These are phyloP conservation scores for Croton setiger DNA, from an alignment of 441 rosid genomes.

Conservation along the genomic window DNA sequence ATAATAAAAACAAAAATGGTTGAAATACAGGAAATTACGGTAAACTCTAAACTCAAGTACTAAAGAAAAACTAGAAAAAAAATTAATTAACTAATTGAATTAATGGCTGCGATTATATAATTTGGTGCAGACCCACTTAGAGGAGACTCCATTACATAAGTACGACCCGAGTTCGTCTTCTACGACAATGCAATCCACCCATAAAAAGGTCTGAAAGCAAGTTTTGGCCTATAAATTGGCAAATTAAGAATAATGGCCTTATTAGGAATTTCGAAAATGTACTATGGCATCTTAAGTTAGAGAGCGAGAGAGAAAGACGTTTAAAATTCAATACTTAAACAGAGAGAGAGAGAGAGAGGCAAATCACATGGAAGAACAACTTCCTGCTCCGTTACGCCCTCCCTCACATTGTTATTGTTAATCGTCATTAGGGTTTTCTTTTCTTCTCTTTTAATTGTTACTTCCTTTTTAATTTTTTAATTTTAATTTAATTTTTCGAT, in stretches of 20 bases:
- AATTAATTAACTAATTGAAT: too few relatives aligned
- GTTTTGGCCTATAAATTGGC: too few relatives aligned
- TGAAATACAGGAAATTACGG: too few relatives aligned
- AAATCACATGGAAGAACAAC: slow-evolving; percentile 50
- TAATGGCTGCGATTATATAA: not conserved
- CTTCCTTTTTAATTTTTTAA: not conserved
- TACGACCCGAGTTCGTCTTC: too few relatives aligned
- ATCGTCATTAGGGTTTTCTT: slow-evolving; percentile 30
- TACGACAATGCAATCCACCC: too few relatives aligned
- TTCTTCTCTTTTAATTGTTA: not conserved
- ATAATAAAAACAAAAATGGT: too few relatives aligned
- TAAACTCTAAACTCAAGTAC: too few relatives aligned
- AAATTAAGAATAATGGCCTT: not conserved
- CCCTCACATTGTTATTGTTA: slow-evolving; percentile 22
- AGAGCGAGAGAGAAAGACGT: slow-evolving; percentile 37
- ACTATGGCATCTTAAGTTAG: not conserved
- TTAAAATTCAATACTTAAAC: slow-evolving; percentile 26
- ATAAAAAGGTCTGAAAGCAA: too few relatives aligned
- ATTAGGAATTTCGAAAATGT: not conserved
- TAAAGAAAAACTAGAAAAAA: not conserved
- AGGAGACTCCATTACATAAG: not conserved
- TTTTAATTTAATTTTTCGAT: too few relatives aligned
- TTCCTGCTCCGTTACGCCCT: slow-evolving; percentile 52
- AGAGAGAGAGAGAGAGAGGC: slow-evolving; percentile 13
- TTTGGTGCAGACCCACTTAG: not conserved